A percentile compares a stretch with the other conserved stretches of the same genome.
Evolutionary conservation across 2,329 filamentous ascomycete genomes (phyloP).

Genomic region (Fusarium proliferatum): DNA sequence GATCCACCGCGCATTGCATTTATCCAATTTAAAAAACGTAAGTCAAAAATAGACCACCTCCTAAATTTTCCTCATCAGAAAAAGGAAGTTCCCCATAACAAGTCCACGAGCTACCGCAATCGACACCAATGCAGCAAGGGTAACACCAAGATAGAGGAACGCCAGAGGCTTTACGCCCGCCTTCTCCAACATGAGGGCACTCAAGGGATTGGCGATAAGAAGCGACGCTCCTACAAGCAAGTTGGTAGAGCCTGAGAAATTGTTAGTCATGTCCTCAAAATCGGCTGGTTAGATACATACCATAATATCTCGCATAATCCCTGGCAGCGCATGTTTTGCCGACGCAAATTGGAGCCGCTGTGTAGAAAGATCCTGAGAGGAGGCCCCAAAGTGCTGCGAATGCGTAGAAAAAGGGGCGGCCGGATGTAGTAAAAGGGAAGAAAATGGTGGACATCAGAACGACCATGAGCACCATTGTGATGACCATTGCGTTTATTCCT

Average conservation of each 20-base stretch:
- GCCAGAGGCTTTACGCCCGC: constrained; percentile 55
- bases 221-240: constrained; percentile 56
- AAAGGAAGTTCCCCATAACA: constrained; percentile 8
- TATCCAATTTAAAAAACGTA: rapidly evolving
- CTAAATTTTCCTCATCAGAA: constrained; percentile 14
- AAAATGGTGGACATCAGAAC: constrained; percentile 54
- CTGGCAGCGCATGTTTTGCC: constrained; percentile 56
- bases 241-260: constrained; percentile 55
- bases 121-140: constrained; percentile 47
- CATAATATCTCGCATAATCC: constrained; percentile 57
- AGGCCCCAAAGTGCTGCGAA: constrained; percentile 59
- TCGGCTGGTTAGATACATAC: not conserved
- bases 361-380: constrained; percentile 58
- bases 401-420: constrained; percentile 53
- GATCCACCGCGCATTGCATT: not conserved
- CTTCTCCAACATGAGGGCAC: constrained; percentile 56
- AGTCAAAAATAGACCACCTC: not conserved
- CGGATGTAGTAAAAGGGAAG: constrained; percentile 53
- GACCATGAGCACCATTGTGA: constrained; percentile 44
- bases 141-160: constrained; percentile 56
- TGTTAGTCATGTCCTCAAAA: constrained; percentile 27
- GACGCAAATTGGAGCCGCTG: constrained; percentile 54
- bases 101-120: constrained; percentile 38
- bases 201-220: constrained; percentile 56
- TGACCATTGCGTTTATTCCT: constrained; percentile 52